Evolutionary conservation across 805 yeast species (phyloP).

Genomic region (Saccharomycopsis babjevae): DNA sequence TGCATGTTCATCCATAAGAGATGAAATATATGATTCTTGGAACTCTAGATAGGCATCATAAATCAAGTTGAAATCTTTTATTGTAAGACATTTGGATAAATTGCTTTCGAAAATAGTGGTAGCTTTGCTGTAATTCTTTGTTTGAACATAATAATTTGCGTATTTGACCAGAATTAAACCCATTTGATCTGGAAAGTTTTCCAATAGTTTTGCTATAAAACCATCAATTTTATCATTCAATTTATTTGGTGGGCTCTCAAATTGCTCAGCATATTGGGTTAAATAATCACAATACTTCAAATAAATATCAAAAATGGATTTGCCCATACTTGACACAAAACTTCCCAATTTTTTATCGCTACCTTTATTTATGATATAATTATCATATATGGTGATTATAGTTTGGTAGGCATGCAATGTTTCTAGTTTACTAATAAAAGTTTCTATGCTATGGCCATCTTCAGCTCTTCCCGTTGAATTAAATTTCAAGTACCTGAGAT

Average conservation of each 20-base stretch:
- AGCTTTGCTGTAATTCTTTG: slow-evolving; percentile 30
- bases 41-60: slow-evolving; percentile 55
- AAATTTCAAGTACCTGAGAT: slow-evolving; percentile 6
- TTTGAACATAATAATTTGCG: slow-evolving; percentile 35
- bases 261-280: slow-evolving; percentile 22
- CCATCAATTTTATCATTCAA: slow-evolving; percentile 25
- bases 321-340: slow-evolving; percentile 28
- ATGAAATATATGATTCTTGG: slow-evolving; percentile 39
- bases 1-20: slow-evolving; percentile 12
- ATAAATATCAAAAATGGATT: slow-evolving; percentile 40
- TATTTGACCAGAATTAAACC: slow-evolving; percentile 38
- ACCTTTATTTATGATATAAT: slow-evolving; percentile 26
- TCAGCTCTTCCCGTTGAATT: slow-evolving; percentile 14
- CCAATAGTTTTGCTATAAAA: slow-evolving; percentile 28
- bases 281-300: slow-evolving; percentile 35
- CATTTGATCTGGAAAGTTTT: slow-evolving; percentile 49
- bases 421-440: slow-evolving; percentile 26
- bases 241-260: slow-evolving; percentile 9
- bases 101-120: slow-evolving; percentile 39
- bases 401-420: slow-evolving; percentile 25
- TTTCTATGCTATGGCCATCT: slow-evolving; percentile 22
- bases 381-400: slow-evolving; percentile 27
- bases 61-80: slow-evolving; percentile 51
- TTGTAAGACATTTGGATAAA: slow-evolving; percentile 35
- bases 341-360: slow-evolving; percentile 1